phyloP scores from a whole-genome alignment of 2,329 filamentous ascomycete genomes.

The Fusarium phyllophilum region DNA sequence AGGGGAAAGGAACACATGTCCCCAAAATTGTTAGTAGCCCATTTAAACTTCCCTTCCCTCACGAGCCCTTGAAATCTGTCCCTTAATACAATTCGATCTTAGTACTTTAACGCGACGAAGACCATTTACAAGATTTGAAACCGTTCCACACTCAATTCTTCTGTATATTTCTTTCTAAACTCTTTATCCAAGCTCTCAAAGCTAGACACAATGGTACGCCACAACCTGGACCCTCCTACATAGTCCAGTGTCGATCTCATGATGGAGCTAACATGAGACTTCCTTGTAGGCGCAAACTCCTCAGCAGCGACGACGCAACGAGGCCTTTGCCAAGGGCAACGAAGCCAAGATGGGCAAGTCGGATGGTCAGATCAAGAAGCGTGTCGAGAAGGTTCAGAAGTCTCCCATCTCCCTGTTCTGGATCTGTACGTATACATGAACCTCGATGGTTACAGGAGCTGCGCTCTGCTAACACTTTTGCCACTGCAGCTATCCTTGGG shows the following conservation, averaged over 20 bases:
- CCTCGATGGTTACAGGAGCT: neutral
- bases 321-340: conserved; percentile 79
- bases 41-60: conserved; percentile 16
- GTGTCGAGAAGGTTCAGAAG: conserved; percentile 64
- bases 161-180: neutral
- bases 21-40: conserved; percentile 41
- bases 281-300: conserved; percentile 78
- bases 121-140: conserved; percentile 10
- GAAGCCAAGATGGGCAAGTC: conserved; percentile 80
- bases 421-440: conserved; percentile 61
- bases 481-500: conserved; percentile 60
- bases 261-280: conserved; percentile 31
- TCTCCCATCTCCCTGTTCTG: conserved; percentile 72
- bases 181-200: neutral
- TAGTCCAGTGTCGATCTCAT: conserved; percentile 26
- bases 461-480: conserved; percentile 3
- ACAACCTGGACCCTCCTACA: neutral
- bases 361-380: conserved; percentile 71
- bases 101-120: conserved; percentile 26
- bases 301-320: conserved; percentile 83
- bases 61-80: conserved; percentile 42
- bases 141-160: neutral
- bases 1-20: conserved; percentile 48
- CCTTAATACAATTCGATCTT: conserved; percentile 35
- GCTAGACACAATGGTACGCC: conserved; percentile 26